Evolutionary conservation across 192 early-diverging fungal genomes (phyloP), one percentile per base, ranked within the genome.

Genomic region (Backusella parvicylindrica): DNA sequence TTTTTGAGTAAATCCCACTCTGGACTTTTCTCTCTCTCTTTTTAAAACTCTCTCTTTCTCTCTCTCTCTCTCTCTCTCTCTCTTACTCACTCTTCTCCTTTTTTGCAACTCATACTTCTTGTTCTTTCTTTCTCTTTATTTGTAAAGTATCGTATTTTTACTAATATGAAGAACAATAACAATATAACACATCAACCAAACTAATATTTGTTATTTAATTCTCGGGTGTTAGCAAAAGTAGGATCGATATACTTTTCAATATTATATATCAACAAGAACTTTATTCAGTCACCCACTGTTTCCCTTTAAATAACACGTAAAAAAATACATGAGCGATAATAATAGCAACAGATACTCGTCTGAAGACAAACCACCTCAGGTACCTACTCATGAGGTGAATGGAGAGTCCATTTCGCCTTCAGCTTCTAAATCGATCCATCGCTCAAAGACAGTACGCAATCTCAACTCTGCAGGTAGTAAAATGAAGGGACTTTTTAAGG

Each of bases 381-480:
- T 70, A 41, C 41, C 68, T 23, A 28, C 16, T 16, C 68, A 70
- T 47, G 41, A 70, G 6, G 26, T 43, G 12, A 47, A 70, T 70
- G 26, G 26, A 18, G 40, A 41, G 6, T 13, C 38, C 1, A 36
- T 68, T 36, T 68, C 66, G 5, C 66, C 66, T 23, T 23, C 63
- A 16, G 64, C 76, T 18, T 71, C 76, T 32, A 76, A 71, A 41
- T 63, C 76, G 32, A 69, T 78, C 26, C 77, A 78, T 40, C 68
- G 77, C 36, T 78, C 77, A 36, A 78, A 78, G 18, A 78, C 77
- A 53, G 77, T 78, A 32, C 77, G 71, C 30, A 77, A 72, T 71
- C 64, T 77, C n/a, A 70, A 70, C 30, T 64, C 67, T 37, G 75
- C 75, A 36, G 68, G 75, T 26, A 78, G 43, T 60, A 78, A 73